phyloP scores from a whole-genome alignment of 768 basidiomycete species.

The Termitomyces heimii region DNA sequence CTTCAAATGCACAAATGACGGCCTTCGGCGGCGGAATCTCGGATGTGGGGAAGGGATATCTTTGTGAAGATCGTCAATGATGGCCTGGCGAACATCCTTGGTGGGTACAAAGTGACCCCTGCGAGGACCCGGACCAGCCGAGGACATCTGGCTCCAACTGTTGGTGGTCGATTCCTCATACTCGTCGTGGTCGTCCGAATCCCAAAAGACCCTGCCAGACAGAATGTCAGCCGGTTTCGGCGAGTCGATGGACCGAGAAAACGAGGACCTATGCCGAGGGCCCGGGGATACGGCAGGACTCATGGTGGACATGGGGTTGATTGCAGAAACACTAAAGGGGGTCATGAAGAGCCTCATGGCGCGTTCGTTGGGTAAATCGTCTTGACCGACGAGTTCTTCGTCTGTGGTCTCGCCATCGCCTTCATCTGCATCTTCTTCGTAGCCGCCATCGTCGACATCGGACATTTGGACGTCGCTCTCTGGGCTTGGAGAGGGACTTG shows the following conservation, averaged over 20 bases:
- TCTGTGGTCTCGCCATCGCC: conserved; percentile 77
- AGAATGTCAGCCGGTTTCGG: conserved; percentile 68
- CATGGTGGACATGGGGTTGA: conserved; percentile 74
- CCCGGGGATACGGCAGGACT: conserved; percentile 47
- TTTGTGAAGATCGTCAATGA: conserved; percentile 39
- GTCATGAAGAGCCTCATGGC: conserved; percentile 69
- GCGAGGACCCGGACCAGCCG: conserved; percentile 20
- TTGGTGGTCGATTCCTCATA: conserved; percentile 22
- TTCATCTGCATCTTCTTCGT: conserved; percentile 43
- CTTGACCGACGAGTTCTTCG: conserved; percentile 75
- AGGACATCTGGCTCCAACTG: conserved; percentile 20
- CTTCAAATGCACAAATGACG: conserved; percentile 26
- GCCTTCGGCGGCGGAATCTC: conserved; percentile 25
- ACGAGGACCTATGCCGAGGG: conserved; percentile 26
- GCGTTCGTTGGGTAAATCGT: conserved; percentile 67
- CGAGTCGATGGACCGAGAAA: conserved; percentile 25
- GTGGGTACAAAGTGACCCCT: conserved; percentile 35
- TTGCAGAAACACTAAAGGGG: conserved; percentile 55
- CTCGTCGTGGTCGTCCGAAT: conserved; percentile 35
- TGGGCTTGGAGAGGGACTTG: conserved; percentile 40
- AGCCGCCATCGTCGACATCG: conserved; percentile 36
- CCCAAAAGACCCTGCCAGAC: conserved; percentile 54
- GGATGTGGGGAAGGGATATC: conserved; percentile 49
- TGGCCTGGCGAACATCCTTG: conserved; percentile 30
- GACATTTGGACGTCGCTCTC: conserved; percentile 50